Conservation (phyloP, 2,329 filamentous ascomycete species). For the Curvularia hawaiiensis region DNA sequence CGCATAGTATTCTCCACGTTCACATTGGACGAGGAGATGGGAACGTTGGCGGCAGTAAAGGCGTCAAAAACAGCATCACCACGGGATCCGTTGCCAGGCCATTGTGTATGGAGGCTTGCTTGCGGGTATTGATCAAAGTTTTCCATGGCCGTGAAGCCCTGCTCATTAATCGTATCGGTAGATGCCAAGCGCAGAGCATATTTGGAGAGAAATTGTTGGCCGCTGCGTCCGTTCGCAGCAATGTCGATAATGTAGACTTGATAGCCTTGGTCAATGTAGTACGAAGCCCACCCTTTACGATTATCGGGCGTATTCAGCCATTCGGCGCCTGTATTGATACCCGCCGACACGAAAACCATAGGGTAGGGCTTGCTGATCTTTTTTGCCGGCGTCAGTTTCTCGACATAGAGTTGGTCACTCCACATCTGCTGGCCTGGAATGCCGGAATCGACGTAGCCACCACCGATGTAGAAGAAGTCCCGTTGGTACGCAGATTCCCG, state of each 20-base stretch:
- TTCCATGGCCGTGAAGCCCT: conserved; percentile 22
- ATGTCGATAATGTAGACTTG: conserved; percentile 30
- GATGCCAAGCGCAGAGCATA: conserved; percentile 19
- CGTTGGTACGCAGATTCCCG: conserved; percentile 28
- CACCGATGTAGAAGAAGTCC: conserved; percentile 35
- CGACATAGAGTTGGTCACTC: conserved; percentile 28
- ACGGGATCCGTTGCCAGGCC: conserved; percentile 23
- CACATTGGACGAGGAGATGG: conserved; percentile 21
- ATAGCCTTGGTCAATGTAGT: conserved; percentile 28
- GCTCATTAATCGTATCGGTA: conserved; percentile 17
- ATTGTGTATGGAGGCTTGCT: conserved; percentile 27
- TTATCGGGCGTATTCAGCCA: conserved; percentile 27
- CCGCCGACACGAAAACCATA: conserved; percentile 30
- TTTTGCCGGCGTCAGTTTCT: conserved; percentile 25
- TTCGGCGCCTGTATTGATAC: conserved; percentile 24
- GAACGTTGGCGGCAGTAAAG: conserved; percentile 24
- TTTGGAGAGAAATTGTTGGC: conserved; percentile 9
- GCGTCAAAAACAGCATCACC: conserved; percentile 28
- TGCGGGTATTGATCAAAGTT: conserved; percentile 22
- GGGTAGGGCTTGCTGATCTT: conserved; percentile 23
- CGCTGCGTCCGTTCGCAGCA: conserved; percentile 18
- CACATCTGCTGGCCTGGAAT: conserved; percentile 24
- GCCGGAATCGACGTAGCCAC: conserved; percentile 29
- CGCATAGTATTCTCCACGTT: conserved; percentile 28
- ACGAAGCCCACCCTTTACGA: conserved; percentile 27